Conservation (phyloP, 805 yeast genomes). For the Saturnispora hagleri region DNA sequence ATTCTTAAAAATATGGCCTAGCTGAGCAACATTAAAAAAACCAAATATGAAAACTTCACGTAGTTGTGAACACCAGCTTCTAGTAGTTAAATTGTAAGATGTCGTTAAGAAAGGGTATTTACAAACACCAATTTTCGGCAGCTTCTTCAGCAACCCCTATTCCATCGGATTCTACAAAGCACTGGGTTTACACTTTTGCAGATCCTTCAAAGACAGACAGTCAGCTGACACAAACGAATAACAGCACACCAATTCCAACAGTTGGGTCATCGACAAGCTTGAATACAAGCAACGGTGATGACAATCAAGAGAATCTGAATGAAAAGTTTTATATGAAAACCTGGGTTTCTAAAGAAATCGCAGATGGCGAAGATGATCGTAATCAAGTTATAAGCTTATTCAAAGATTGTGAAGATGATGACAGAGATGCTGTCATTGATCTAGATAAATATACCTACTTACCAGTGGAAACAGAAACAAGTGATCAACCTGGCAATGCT, state of each 20-base stretch:
- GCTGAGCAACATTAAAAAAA: not conserved
- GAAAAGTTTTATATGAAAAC: not conserved
- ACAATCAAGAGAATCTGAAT: not conserved
- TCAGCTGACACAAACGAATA: not conserved
- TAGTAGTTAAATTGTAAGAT: not conserved
- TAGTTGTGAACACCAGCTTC: not conserved
- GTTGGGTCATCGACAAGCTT: not conserved
- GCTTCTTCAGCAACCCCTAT: constrained; percentile 9
- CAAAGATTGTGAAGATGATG: constrained; percentile 25
- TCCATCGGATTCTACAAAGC: not conserved
- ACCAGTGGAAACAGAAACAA: constrained; percentile 8
- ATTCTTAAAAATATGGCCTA: no score
- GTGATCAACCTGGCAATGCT: constrained; percentile 14
- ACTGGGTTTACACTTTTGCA: not conserved
- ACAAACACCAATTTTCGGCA: constrained; percentile 4
- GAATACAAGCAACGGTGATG: not conserved
- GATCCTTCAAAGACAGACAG: not conserved
- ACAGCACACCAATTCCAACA: not conserved
- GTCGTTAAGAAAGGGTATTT: constrained; percentile 5
- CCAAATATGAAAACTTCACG: not conserved
- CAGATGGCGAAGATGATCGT: not conserved
- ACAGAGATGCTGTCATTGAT: constrained; percentile 28
- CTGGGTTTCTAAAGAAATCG: not conserved
- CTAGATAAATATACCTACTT: constrained; percentile 28
- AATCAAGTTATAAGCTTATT: not conserved